These are phyloP conservation scores for Fremontodendron californicum DNA, from an alignment of 345 rosid genomes.

Conservation along the genomic window DNA sequence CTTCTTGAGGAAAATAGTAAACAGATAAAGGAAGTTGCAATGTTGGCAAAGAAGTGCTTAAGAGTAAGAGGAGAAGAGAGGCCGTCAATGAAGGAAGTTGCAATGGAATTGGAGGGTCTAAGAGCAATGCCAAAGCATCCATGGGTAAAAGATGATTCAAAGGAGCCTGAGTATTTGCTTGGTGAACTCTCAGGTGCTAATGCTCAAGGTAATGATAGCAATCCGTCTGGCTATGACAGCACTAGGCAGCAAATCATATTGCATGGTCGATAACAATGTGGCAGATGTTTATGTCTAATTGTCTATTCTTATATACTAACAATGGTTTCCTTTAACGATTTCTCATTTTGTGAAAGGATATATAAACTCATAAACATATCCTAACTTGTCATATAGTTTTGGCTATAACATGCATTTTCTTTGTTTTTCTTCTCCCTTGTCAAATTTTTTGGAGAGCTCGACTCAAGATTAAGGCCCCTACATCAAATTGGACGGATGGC, in stretches of 20 bases:
- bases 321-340: neutral
- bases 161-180: conserved; percentile 18
- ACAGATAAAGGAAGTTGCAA: conserved; percentile 13
- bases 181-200: neutral
- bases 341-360: neutral
- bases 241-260: neutral
- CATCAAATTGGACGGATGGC: neutral
- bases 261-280: conserved; percentile 2
- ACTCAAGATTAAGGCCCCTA: neutral
- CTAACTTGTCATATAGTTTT: neutral
- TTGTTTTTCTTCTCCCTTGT: no score
- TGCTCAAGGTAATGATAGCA: neutral
- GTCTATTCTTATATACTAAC: neutral
- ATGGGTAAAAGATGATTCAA: neutral
- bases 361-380: neutral
- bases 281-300: neutral
- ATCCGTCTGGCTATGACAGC: neutral
- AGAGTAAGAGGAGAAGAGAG: conserved; percentile 27
- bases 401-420: neutral
- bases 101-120: conserved; percentile 26
- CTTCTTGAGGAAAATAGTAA: neutral
- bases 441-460: no score
- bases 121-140: conserved; percentile 12
- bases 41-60: conserved; percentile 24
- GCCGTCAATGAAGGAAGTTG: conserved; percentile 40